Evolutionary conservation across 2,329 filamentous ascomycete genomes (phyloP), one percentile per base, ranked within the genome.

Genomic region (Calcarisporium arbuscula): DNA sequence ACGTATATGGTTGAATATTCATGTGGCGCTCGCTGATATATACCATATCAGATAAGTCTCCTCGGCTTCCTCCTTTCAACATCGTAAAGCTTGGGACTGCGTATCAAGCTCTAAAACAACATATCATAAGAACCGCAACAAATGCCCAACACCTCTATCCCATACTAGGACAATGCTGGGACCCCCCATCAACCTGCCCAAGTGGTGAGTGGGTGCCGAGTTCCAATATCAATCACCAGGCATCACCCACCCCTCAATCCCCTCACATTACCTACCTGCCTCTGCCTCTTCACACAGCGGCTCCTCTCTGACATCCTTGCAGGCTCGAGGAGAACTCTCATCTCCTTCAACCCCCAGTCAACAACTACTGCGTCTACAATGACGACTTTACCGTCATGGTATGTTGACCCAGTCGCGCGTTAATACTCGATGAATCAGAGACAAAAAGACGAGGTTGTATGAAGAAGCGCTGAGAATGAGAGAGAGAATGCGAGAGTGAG

Each of bases 341-440:
- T 57, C 80, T 96, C 42, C 77, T 95, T 38, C 79, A 95, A 59
- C 92, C 92, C 0, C 92, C 92, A 2, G 81, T 96, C 54, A 95
- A 95, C 67, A 96, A 96, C 67, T 94, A 92, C 69, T 95, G 89
- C 65, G 86, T 96, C 52, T 94, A 95, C 67, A 84, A 94, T 57
- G 75, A 84, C 36, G 75, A 77, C 52, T 76, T 90, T 40, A 88
- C 82, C 27, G 83, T 92, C 55, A 92, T 92, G 85, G 80, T 82
- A 45, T 32, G 46, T 38, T 9, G 14, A n/a, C n/a, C n/a, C n/a
- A n/a, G n/a, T n/a, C n/a, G n/a, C n/a, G n/a, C n/a, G 28, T 15
- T 21, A 18, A 23, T 20, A 22, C 26, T 29, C 23, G 11, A 18
- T 19, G 8, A 19, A 17, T n/a, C n/a, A n/a, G n/a, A 16, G n/a